Evolutionary conservation across 2,329 filamentous ascomycete species (phyloP), one percentile per base, ranked within the genome.

Genomic region (Phialophora tarda): DNA sequence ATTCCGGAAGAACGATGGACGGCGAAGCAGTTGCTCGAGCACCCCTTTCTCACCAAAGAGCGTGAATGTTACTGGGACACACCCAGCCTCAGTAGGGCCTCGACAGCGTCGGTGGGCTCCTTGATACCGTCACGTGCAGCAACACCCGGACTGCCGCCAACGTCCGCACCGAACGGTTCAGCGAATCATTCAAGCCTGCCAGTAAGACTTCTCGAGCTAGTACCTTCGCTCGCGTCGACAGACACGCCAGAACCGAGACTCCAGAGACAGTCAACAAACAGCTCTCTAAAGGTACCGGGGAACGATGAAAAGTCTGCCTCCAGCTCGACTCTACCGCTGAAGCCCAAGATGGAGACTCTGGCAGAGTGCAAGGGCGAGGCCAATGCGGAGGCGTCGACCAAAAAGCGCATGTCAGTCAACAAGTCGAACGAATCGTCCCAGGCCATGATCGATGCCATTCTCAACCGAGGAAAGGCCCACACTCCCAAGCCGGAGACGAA

Each of bases 1-100:
- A 51, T 72, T 4, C 77, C 77, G 2, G 73, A 76, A 56, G 68
- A 78, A 60, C 75, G 78, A 44, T 75, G 74, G 55, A 78, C 75
- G 23, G 78, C 77, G 34, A 71, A 71, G 17, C 75, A 79, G 62
- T 60, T 79, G 32, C 73, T 76, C 32, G 72, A 78, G 2, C 75
- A 79, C 72, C 75, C 62, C 73, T 79, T 64, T 78, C 79, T 66
- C 67, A 71, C 69, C 3, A 71, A 70, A 34, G 69, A 70, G 30
- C 59, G 65, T 14, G 68, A 70, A 28, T 68, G 61, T 34, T 17
- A 8, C 14, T 53, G 61, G 34, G 59, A 63, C 6, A 68, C 65
- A 4, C 65, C 68, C 32, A 62, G 55, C 38, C 48, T 70, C 30
- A 68, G 65, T 38, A 64, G 68, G 34, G 65, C 68, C 4, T 70